A percentile compares a stretch with the other conserved stretches of the same genome.
Conservation (phyloP, 1,284 basidiomycete species). For the Cryptococcus hybrid region DNA sequence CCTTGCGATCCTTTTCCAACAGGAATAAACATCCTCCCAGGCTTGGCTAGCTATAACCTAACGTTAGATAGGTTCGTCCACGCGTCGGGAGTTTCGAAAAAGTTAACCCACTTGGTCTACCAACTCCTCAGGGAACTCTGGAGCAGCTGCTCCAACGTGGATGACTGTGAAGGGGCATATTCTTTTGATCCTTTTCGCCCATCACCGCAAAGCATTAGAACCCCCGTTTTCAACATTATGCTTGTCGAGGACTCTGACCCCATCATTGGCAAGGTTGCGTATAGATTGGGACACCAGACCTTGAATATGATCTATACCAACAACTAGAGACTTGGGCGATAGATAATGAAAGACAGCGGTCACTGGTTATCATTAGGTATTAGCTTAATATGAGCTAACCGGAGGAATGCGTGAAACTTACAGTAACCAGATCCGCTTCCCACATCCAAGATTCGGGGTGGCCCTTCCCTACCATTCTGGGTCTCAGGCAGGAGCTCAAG, state of each 20-base stretch:
- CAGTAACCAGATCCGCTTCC: slow-evolving; percentile 62
- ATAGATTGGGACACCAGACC: slow-evolving; percentile 70
- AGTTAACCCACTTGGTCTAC: slow-evolving; percentile 56
- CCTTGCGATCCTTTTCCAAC: slow-evolving; percentile 61
- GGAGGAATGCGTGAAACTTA: slow-evolving; percentile 46
- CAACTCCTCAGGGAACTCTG: slow-evolving; percentile 67
- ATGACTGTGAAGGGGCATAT: slow-evolving; percentile 79
- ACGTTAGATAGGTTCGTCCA: not conserved
- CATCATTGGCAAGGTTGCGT: slow-evolving; percentile 68
- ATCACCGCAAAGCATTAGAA: slow-evolving; percentile 72
- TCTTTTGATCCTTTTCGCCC: slow-evolving; percentile 64
- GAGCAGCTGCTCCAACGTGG: slow-evolving; percentile 92
- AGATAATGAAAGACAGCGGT: slow-evolving; percentile 72
- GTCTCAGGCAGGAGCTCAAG: slow-evolving; percentile 28
- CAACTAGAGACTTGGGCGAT: slow-evolving; percentile 60
- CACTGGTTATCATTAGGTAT: slow-evolving; percentile 20
- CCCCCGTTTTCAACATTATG: slow-evolving; percentile 43
- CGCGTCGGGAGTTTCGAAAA: not conserved
- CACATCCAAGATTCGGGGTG: slow-evolving; percentile 43
- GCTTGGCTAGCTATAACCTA: slow-evolving; percentile 64
- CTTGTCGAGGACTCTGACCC: slow-evolving; percentile 38
- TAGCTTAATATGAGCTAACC: not conserved
- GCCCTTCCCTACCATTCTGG: not conserved
- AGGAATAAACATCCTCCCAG: slow-evolving; percentile 92
- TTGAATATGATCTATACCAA: slow-evolving; percentile 90